Conservation (phyloP, 345 rosid genomes). For the Salix dunnii region DNA sequence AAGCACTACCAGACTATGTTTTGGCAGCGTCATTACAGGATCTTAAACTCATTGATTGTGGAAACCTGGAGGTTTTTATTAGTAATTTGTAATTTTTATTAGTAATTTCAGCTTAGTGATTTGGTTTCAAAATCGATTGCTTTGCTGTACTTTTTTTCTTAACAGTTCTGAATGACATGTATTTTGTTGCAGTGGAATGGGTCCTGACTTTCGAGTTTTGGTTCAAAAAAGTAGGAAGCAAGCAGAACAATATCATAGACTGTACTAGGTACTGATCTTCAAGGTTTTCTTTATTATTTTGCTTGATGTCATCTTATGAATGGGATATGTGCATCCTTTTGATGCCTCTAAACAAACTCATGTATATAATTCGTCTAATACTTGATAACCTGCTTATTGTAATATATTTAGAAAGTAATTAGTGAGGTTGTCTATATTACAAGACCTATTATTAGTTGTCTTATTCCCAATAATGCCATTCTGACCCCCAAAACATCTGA, state of each 20-base stretch:
- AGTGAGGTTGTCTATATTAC: not conserved
- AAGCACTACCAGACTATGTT: conserved; percentile 3
- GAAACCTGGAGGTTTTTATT: too few relatives aligned
- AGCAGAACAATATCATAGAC: conserved; percentile 77
- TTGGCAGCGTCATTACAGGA: not conserved
- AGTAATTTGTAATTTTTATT: not conserved
- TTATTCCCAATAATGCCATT: not conserved
- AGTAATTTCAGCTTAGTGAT: too few relatives aligned
- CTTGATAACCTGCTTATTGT: not conserved
- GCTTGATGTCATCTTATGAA: not conserved
- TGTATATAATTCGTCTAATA: not conserved
- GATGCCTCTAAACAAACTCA: not conserved
- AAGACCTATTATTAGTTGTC: not conserved
- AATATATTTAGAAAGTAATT: not conserved
- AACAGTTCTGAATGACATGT: not conserved
- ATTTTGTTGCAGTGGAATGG: conserved; percentile 75
- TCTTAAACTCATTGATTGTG: too few relatives aligned
- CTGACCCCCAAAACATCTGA: not conserved
- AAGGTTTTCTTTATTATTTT: not conserved
- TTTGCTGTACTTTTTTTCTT: not conserved
- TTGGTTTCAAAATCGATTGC: not conserved
- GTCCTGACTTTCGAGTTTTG: conserved; percentile 92
- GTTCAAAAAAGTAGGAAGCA: conserved; percentile 96
- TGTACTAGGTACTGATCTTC: conserved; percentile 56
- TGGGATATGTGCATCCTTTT: not conserved